These are phyloP conservation scores for Psilocybe cyanescens DNA, from an alignment of 768 basidiomycete species.

Conservation along the genomic window DNA sequence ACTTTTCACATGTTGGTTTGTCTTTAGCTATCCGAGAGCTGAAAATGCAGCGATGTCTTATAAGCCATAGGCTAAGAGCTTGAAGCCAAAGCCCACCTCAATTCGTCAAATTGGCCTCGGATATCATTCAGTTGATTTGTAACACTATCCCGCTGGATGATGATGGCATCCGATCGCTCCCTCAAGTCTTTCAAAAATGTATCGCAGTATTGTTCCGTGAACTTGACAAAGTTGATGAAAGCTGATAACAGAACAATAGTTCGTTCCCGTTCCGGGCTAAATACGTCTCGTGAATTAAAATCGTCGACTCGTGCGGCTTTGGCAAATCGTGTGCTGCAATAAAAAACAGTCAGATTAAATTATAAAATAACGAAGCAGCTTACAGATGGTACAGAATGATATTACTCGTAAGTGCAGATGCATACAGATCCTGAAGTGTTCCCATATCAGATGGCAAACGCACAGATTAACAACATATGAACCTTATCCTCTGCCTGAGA, in stretches of 20 bases:
- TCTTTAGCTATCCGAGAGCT: constrained; percentile 71
- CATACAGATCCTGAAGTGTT: constrained; percentile 63
- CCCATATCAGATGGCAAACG: background rate
- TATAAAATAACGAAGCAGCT: constrained; percentile 14
- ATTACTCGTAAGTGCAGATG: constrained; percentile 59
- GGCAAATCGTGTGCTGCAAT: constrained; percentile 66
- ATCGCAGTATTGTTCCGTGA: constrained; percentile 73
- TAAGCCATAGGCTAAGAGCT: too few species aligned
- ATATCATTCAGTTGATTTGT: constrained; percentile 49
- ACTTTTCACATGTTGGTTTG: constrained; percentile 66
- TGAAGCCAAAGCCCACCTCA: constrained; percentile 48
- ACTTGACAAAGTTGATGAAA: constrained; percentile 93
- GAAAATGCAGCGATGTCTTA: background rate
- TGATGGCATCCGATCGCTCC: constrained; percentile 56
- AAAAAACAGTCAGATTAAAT: background rate
- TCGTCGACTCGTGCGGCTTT: constrained; percentile 74
- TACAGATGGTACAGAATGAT: constrained; percentile 75
- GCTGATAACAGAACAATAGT: constrained; percentile 80
- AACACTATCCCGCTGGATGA: constrained; percentile 66
- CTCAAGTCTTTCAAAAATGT: constrained; percentile 65
- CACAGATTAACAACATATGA: background rate
- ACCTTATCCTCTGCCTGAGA: constrained; percentile 62
- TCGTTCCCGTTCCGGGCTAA: constrained; percentile 72
- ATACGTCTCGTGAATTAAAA: constrained; percentile 77
- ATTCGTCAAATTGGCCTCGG: constrained; percentile 51